Evolutionary conservation across 148 eudicot genomes (phyloP), one percentile per base, ranked within the genome.

Genomic region (Gaultheria prostrata): DNA sequence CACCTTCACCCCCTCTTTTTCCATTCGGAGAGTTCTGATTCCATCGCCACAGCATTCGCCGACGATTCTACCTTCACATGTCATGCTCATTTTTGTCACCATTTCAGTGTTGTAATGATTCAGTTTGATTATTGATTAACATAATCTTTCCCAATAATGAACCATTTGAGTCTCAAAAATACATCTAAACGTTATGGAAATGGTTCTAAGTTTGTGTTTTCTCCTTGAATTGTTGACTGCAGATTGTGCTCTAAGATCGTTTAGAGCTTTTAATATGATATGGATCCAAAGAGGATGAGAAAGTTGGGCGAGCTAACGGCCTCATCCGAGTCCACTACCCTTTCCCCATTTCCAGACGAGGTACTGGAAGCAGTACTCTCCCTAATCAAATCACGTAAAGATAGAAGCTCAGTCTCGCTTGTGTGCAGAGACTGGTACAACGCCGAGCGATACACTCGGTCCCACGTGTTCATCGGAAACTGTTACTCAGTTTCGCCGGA

Each of bases 391-490:
- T 90, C 90, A 10, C 86, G 83, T 82, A 92, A 88, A 82, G 97
- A 95, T 81, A 86, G 95, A 71, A 91, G 90, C 76, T 86, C 94
- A 70, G 88, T 90, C 11, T 95, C 98, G 21, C 90, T 93, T 20
- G 98, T 95, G 11, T 93, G 95, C 87, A 95, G 86, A 88, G 92
- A 94, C 53, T 95, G 97, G 97, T 95, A 93, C 85, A 83, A 92
- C 65, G 94, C 93, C 49, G 98, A 95, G 82, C 87, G 97, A 69
- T 93, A 92, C 91, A 89, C 93, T 70, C 89, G 98, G 84, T 88
- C 83, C 45, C 92, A 83, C 77, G 89, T 95, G 1, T 95, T 89
- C 78, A 92, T 95, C 30, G 95, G 93, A 6, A 95, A 95, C 88
- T 95, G 98, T 77, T 95, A 95, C 83, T 86, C 98, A 0, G 94